A percentile compares a stretch with the other conserved stretches of the same genome.
These are phyloP conservation scores for Fusarium veterinarium DNA, from an alignment of 2,329 filamentous ascomycete genomes.

Conservation along the genomic window DNA sequence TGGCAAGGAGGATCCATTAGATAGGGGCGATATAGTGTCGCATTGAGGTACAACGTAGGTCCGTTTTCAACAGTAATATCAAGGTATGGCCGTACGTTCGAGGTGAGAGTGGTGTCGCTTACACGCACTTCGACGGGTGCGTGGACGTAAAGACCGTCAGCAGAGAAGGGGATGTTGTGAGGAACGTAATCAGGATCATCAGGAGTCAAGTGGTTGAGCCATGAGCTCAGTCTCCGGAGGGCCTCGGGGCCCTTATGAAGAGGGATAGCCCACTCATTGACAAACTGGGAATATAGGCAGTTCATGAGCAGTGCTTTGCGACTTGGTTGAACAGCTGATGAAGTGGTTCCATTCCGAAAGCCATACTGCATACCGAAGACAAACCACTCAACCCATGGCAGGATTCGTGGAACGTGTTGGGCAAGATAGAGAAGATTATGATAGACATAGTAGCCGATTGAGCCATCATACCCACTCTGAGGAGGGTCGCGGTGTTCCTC, in stretches of 20 bases:
- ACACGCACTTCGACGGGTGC: slow-evolving; percentile 94
- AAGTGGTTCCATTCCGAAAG: slow-evolving; percentile 76
- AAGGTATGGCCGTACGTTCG: slow-evolving; percentile 60
- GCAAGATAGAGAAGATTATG: slow-evolving; percentile 88
- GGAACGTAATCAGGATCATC: slow-evolving; percentile 72
- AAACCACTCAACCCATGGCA: slow-evolving; percentile 94
- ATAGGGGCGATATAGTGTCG: slow-evolving; percentile 88
- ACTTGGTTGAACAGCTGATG: slow-evolving; percentile 82
- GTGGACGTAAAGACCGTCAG: slow-evolving; percentile 84
- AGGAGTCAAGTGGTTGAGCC: slow-evolving; percentile 75
- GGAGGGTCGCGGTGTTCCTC: slow-evolving; percentile 69
- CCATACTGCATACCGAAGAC: slow-evolving; percentile 98
- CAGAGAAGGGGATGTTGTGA: slow-evolving; percentile 82
- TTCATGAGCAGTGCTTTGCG: slow-evolving; percentile 91
- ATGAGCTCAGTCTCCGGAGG: slow-evolving; percentile 82
- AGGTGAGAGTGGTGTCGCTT: slow-evolving; percentile 69
- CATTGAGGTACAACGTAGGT: slow-evolving; percentile 88
- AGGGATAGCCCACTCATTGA: slow-evolving; percentile 97
- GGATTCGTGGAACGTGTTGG: slow-evolving; percentile 79
- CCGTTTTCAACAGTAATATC: slow-evolving; percentile 76
- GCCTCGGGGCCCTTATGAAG: slow-evolving; percentile 88
- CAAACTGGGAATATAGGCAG: slow-evolving; percentile 97
- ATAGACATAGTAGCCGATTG: slow-evolving; percentile 88
- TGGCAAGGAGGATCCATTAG: slow-evolving; percentile 79
- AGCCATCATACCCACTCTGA: slow-evolving; percentile 82